Evolutionary conservation across 805 yeast genomes (phyloP).

Genomic region (Kodamaea laetipori): DNA sequence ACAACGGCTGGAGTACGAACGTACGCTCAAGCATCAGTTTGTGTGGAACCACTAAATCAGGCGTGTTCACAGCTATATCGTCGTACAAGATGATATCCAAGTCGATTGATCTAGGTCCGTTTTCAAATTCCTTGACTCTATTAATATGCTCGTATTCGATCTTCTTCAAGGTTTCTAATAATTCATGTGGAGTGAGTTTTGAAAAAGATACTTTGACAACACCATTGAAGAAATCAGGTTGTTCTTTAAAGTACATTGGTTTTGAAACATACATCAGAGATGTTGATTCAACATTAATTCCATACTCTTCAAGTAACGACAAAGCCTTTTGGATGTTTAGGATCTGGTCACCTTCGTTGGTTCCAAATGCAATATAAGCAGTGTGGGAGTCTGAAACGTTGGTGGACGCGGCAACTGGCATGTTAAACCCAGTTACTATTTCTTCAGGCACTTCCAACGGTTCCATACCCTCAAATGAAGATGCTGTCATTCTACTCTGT

Average conservation of each 20-base stretch:
- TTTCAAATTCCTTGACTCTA: constrained; percentile 76
- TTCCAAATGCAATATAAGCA: constrained; percentile 85
- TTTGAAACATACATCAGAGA: constrained; percentile 85
- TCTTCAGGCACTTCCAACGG: constrained; percentile 17
- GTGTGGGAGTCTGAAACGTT: constrained; percentile 35
- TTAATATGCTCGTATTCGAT: constrained; percentile 74
- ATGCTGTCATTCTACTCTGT: constrained; percentile 53
- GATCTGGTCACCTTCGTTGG: constrained; percentile 77
- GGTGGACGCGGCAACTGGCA: constrained; percentile 4
- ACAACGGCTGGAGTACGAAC: constrained; percentile 86
- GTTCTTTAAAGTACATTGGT: constrained; percentile 89
- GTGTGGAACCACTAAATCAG: constrained; percentile 78
- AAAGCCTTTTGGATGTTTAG: constrained; percentile 61
- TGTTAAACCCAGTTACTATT: constrained; percentile 13
- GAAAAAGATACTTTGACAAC: constrained; percentile 66
- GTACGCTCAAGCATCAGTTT: constrained; percentile 83
- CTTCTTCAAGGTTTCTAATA: constrained; percentile 62
- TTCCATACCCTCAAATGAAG: constrained; percentile 37
- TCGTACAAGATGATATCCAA: constrained; percentile 82
- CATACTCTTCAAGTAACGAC: constrained; percentile 40
- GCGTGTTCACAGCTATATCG: constrained; percentile 53
- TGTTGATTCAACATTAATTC: constrained; percentile 54
- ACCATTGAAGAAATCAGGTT: constrained; percentile 82
- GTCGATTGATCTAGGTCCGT: constrained; percentile 92
- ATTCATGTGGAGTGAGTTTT: constrained; percentile 58